Percentiles rank a stretch among this genome's conserved stretches.
Evolutionary conservation across 2,329 filamentous ascomycete species (phyloP).

Genomic region (Neopestalotiopsis sp.): DNA sequence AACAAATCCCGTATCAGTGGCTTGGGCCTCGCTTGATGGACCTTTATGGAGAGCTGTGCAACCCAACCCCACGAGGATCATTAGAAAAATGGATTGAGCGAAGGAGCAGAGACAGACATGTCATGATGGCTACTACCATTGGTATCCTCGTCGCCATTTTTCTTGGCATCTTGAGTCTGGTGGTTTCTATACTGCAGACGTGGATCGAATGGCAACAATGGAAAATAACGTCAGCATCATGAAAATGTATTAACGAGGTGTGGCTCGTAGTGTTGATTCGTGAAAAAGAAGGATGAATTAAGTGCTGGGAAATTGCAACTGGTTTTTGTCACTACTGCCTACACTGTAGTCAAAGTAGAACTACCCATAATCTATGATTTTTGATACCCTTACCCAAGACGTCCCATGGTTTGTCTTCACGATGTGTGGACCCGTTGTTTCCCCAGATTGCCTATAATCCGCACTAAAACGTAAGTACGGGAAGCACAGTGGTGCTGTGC

Average conservation of each 20-base stretch:
- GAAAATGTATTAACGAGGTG: background rate
- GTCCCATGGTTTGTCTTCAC: background rate
- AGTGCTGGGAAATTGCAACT: no score
- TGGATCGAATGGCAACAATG: constrained; percentile 10
- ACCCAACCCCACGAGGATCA: background rate
- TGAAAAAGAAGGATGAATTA: no score
- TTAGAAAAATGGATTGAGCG: constrained; percentile 3
- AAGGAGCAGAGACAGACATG: constrained; percentile 2
- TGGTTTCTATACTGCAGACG: background rate
- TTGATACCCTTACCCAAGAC: no score
- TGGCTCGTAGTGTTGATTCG: no score
- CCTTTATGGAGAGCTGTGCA: background rate
- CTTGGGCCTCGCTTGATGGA: background rate
- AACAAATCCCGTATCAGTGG: background rate
- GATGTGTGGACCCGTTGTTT: background rate
- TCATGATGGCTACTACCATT: background rate
- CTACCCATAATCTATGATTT: no score
- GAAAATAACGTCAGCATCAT: background rate
- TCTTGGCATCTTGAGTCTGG: background rate
- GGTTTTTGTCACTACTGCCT: no score
- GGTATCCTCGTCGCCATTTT: background rate
- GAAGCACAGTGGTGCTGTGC: background rate
- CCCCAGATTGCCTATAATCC: background rate
- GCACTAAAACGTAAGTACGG: background rate
- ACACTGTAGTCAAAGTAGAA: no score